Conservation (phyloP, 805 yeast species). For the Candida pseudofarinosa region DNA sequence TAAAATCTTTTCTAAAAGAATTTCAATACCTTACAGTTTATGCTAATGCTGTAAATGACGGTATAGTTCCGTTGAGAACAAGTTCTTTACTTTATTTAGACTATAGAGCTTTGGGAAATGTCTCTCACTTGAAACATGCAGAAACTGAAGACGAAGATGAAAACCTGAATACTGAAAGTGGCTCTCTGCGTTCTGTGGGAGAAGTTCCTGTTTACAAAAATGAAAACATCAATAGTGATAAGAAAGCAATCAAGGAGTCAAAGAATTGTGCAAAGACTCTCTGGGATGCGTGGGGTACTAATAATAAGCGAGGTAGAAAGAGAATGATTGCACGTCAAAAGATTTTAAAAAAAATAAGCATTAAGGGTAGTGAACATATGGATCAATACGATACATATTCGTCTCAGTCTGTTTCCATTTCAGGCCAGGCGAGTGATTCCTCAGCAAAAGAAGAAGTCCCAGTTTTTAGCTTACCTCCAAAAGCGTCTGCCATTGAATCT, state of each 20-base stretch:
- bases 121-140: conserved; percentile 22
- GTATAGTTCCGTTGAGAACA: conserved; percentile 43
- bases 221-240: conserved; percentile 3
- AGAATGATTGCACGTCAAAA: conserved; percentile 11
- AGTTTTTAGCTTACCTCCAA: conserved; percentile 40
- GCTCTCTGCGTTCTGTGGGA: conserved; percentile 17
- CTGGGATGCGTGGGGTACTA: conserved; percentile 12
- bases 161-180: conserved; percentile 10
- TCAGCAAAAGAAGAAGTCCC: not conserved
- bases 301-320: conserved; percentile 2
- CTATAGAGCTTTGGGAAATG: conserved; percentile 40
- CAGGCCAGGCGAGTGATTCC: not conserved
- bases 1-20: conserved; percentile 23
- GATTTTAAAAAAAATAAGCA: conserved; percentile 17
- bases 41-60: conserved; percentile 44
- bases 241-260: conserved; percentile 1
- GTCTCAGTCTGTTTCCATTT: not conserved
- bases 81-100: conserved; percentile 40
- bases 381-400: conserved; percentile 2
- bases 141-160: conserved; percentile 4
- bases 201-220: conserved; percentile 27
- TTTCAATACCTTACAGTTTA: conserved; percentile 35
- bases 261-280: conserved; percentile 12
- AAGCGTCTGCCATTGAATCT: conserved; percentile 40
- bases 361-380: conserved; percentile 18